A percentile compares a stretch with the other conserved stretches of the same genome.
phyloP scores from a whole-genome alignment of 257 asterid genomes.

The Solanum medicagineum region DNA sequence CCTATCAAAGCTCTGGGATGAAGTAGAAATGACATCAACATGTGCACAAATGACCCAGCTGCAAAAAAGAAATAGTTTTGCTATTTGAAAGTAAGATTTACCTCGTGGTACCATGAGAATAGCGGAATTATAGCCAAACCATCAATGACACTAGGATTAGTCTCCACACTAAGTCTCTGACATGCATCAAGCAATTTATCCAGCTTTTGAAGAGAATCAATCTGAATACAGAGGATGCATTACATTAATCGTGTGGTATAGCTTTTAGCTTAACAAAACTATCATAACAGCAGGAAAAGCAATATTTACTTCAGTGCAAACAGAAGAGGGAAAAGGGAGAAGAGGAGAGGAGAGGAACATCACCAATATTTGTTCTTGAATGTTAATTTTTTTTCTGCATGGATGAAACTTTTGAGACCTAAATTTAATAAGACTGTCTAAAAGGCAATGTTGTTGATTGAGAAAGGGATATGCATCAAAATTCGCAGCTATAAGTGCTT shows the following conservation, averaged over 20 bases:
- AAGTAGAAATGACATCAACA: background rate
- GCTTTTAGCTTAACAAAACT: background rate
- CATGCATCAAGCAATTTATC: constrained; percentile 56
- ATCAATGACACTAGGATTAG: constrained; percentile 47
- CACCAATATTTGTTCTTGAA: background rate
- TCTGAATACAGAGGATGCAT: constrained; percentile 17
- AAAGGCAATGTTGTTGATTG: background rate
- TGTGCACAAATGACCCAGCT: background rate
- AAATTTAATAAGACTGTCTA: background rate
- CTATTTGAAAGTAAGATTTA: constrained; percentile 1
- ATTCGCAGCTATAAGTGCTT: background rate
- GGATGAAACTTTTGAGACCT: background rate
- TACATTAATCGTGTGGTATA: background rate
- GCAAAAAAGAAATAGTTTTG: background rate
- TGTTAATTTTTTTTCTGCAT: background rate
- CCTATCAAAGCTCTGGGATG: constrained; percentile 67
- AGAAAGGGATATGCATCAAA: background rate
- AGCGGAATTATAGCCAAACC: constrained; percentile 66
- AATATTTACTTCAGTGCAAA: background rate
- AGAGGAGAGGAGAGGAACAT: background rate
- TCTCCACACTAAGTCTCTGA: constrained; percentile 51
- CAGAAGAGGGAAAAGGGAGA: background rate
- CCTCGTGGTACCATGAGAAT: constrained; percentile 93
- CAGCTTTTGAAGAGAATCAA: constrained; percentile 63
- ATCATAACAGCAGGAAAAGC: background rate